Evolutionary conservation across 2,329 filamentous ascomycete species (phyloP).

Genomic region (Conoideocrella luteorostrata): DNA sequence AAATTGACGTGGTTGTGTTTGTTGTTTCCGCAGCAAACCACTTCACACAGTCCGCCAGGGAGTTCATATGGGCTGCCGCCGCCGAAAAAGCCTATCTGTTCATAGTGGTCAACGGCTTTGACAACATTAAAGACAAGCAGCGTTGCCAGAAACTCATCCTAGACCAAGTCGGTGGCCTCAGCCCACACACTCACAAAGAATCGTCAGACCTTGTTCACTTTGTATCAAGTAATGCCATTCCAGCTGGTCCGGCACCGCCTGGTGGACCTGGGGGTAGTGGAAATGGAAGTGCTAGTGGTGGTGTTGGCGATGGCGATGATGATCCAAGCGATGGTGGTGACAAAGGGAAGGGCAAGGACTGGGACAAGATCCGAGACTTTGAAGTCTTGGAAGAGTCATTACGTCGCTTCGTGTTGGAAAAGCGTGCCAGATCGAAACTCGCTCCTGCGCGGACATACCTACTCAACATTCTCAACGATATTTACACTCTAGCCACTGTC

Average conservation of each 20-base stretch:
- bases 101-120: conserved; percentile 96
- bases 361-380: conserved; percentile 84
- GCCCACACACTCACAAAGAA: conserved; percentile 88
- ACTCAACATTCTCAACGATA: conserved; percentile 83
- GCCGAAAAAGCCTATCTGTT: conserved; percentile 98
- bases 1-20: conserved; percentile 98
- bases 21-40: conserved; percentile 97
- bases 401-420: conserved; percentile 89
- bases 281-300: conserved; percentile 42
- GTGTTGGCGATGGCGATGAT: conserved; percentile 48
- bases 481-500: conserved; percentile 74
- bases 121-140: conserved; percentile 86
- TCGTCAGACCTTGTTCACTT: conserved; percentile 91
- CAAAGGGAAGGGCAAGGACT: conserved; percentile 78
- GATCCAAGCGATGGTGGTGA: conserved; percentile 50
- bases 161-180: conserved; percentile 81
- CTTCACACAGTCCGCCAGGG: conserved; percentile 94
- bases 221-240: conserved; percentile 93
- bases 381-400: conserved; percentile 83
- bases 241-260: conserved; percentile 55
- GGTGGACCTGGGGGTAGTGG: conserved; percentile 49
- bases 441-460: conserved; percentile 94
- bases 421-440: conserved; percentile 89
- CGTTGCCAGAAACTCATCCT: conserved; percentile 89
- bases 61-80: conserved; percentile 93